Evolutionary conservation across 2,329 filamentous ascomycete species (phyloP), one percentile per base, ranked within the genome.

Genomic region (Venturia aucupariae): DNA sequence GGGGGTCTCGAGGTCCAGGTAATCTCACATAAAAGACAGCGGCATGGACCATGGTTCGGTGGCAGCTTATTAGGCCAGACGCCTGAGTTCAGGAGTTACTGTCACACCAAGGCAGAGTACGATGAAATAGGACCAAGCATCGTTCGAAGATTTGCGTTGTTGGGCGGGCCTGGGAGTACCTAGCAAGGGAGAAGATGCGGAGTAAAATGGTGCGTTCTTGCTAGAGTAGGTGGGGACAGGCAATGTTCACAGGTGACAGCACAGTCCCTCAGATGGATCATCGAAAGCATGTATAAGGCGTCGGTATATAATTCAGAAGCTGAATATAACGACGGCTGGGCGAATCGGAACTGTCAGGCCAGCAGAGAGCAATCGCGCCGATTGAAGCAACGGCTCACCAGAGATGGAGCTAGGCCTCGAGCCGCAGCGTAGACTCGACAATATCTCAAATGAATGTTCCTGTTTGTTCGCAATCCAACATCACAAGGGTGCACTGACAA

Each of bases 21-120:
- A 70, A 95, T 99, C 70, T 90, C 92, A 59, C 94, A 99, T 82
- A 97, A 96, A 84, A 84, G 94, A 75, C 94, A 99, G 83, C 84
- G 93, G 73, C 93, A 99, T 75, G 94, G 94, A 22, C 94, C 94
- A 39, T 99, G 94, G 94, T 99, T 99, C 75, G 94, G 94, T 76
- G 94, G 94, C 70, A 96, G 91, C 79, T 82, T 99, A 78, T 82
- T 99, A 67, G 95, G 93, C 64, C 93, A 97, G 81, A 99, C 94
- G 7, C 93, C 95, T 4, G 95, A 99, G 78, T 99, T 99, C 83
- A 86, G 91, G 75, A 97, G 92, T 74, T 99, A 97, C 80, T 99
- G 94, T 81, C 95, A 99, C 78, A 99, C 79, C 22, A 81, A 81
- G 74, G 75, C 75, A 10, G 74, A 77, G 67, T 97, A 97, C 75